Conservation (phyloP, 495 filamentous ascomycete species). For the Hypoxylon fragiforme region DNA sequence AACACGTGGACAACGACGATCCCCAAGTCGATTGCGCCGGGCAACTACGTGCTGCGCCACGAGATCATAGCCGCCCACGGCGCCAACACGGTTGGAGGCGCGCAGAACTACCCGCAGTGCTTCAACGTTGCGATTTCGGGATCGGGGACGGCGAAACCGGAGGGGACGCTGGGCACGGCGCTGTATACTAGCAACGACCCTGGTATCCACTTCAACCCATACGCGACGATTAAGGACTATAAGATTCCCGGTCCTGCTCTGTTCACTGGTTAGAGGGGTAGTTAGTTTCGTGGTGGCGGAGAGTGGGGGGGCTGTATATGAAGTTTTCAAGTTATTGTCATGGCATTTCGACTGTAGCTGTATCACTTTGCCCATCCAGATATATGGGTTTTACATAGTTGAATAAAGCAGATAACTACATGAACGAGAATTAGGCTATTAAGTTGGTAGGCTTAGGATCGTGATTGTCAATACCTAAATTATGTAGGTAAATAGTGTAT, state of each 20-base stretch:
- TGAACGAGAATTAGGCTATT: no score
- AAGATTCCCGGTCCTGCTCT: slow-evolving; percentile 37
- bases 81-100: slow-evolving; percentile 53
- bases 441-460: no score
- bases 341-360: no score
- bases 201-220: slow-evolving; percentile 62
- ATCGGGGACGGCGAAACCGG: slow-evolving; percentile 57
- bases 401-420: background rate
- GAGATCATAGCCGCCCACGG: slow-evolving; percentile 70
- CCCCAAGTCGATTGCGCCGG: slow-evolving; percentile 58
- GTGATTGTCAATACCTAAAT: background rate
- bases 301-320: no score
- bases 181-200: slow-evolving; percentile 60
- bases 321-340: no score
- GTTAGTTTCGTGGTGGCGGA: no score
- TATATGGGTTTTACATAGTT: background rate
- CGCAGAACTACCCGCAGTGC: slow-evolving; percentile 72
- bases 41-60: slow-evolving; percentile 70
- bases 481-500: background rate
- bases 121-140: slow-evolving; percentile 67
- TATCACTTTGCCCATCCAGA: no score
- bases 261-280: slow-evolving; percentile 25
- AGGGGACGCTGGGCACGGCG: slow-evolving; percentile 56
- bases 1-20: slow-evolving; percentile 65
- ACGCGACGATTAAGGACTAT: slow-evolving; percentile 45